These are phyloP conservation scores for Tetracladium maxilliforme DNA, from an alignment of 2,329 filamentous ascomycete genomes.

Conservation along the genomic window DNA sequence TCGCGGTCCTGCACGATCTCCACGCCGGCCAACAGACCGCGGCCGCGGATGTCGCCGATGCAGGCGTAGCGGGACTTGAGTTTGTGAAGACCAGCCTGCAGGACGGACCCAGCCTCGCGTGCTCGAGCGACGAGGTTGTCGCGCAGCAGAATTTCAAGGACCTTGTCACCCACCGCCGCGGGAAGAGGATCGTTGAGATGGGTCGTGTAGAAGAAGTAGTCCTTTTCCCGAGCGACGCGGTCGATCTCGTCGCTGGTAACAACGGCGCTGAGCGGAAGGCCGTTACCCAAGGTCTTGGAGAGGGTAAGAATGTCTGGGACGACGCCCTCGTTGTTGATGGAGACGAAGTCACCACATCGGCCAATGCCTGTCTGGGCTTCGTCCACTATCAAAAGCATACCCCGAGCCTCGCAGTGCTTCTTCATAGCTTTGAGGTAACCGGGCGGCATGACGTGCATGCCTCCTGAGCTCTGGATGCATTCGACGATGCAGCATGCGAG, in stretches of 20 bases:
- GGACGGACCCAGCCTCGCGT: slow-evolving; percentile 23
- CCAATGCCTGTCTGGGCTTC: slow-evolving; percentile 46
- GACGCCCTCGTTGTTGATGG: slow-evolving; percentile 36
- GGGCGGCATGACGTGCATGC: slow-evolving; percentile 41
- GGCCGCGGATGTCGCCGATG: slow-evolving; percentile 45
- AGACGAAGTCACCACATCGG: slow-evolving; percentile 41
- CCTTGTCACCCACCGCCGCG: slow-evolving; percentile 43
- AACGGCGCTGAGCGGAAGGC: slow-evolving; percentile 41
- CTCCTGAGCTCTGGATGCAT: slow-evolving; percentile 38
- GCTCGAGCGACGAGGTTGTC: slow-evolving; percentile 34
- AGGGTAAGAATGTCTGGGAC: slow-evolving; percentile 44
- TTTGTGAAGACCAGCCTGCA: slow-evolving; percentile 29
- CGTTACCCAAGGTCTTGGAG: slow-evolving; percentile 46
- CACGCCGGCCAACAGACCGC: slow-evolving; percentile 41
- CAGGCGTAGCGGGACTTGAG: slow-evolving; percentile 38
- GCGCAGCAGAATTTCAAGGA: slow-evolving; percentile 43
- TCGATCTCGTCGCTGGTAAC: slow-evolving; percentile 39
- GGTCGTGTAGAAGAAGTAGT: slow-evolving; percentile 43
- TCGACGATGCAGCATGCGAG: slow-evolving; percentile 49
- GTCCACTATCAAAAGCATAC: slow-evolving; percentile 42
- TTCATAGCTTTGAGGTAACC: slow-evolving; percentile 44
- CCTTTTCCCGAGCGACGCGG: slow-evolving; percentile 26
- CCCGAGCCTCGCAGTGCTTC: slow-evolving; percentile 33
- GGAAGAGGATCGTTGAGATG: slow-evolving; percentile 48
- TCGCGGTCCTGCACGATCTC: slow-evolving; percentile 37